Evolutionary conservation across 768 basidiomycete genomes (phyloP), one percentile per base, ranked within the genome.

Genomic region (Cytidiella melzeri): DNA sequence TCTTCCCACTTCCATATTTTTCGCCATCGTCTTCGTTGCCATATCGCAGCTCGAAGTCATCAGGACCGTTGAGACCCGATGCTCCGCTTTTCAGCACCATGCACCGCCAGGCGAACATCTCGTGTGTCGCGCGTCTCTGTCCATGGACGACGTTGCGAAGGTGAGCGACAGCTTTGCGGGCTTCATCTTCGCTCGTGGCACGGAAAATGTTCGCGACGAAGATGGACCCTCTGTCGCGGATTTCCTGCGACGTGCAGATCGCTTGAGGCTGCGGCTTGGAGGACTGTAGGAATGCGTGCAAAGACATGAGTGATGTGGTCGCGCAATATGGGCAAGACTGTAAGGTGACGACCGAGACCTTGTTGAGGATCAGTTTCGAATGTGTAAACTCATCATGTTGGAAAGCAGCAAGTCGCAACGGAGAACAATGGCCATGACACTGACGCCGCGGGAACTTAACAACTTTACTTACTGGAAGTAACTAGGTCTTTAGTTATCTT

Each of bases 11-110:
- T 24, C 77, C 87, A 73, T 80, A 84, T 55, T 76, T 76, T 66
- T 92, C 91, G 4, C 82, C 87, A 43, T 90, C 91, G 57, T 93
- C 91, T 40, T 81, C 78, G 56, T 70, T 75, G 1, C 81, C 85
- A 3, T 72, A 70, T 51, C 68, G 64, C 23, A 90, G 64, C 62
- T 81, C 79, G 57, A 91, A 92, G 58, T 92, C 90, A 23, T 86
- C 85, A 2, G 82, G 80, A 2, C 86, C 84, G 1, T 65, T 72
- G 2, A 92, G 65, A 1, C 90, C 90, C 2, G 74, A 80, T 42
- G 69, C 71, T 2, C 83, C 86, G 10, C 69, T 58, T 63, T 82
- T 87, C 47, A 86, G 65, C 0, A 73, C 73, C 83, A 93, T 87
- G 57, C 80, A 83, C 27, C 91, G 71, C 83, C 84, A 92, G 4